Base-by-base conservation (phyloP, 352 stramenopile genomes). In the Phytophthora hybrid region DNA sequence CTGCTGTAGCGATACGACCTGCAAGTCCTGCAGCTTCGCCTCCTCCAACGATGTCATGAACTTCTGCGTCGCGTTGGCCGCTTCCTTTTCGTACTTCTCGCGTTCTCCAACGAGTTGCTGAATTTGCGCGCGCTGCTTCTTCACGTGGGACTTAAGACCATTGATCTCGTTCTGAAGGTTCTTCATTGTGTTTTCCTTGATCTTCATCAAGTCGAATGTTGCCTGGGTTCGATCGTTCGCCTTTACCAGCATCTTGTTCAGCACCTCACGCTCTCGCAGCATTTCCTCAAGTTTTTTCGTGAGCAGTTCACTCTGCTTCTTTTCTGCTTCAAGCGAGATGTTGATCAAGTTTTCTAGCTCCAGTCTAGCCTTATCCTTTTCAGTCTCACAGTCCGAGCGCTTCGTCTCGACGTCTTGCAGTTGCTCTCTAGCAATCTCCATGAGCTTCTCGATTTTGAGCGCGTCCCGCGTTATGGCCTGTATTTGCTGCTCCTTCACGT, bases 101-200 rank as follows among this genome's bases (percentile, higher is more conserved):
- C 90, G 84, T 58, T 98, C 92, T 1, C 75, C 67, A 19, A 97
- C 88, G 13, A 98, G 88, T 59, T 87, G 74, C 59, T 98, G 83
- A 59, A 98, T 97, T 29, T 86, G 79, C 51, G 81, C 66, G 0
- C 88, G 80, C 60, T 98, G 84, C 46, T 87, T 85, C 51, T 94
- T 94, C 23, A 98, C 91, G 23, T 91, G 89, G 5, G 80, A 66
- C 60, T 95, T 93, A 46, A 96, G 84, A 1, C 89, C 85, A 34
- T 91, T 88, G 53, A 97, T 93, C 69, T 98, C 93, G 62, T 98
- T 97, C 68, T 90, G 72, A 13, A 98, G 66, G 57, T 98, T 98
- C 60, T 94, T 97, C 62, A 89, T 82, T 29, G 91, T 95, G 73
- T 97, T 97, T 63, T 97, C 84, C 62, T 97, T 96, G 62, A 97